These are phyloP conservation scores for Grifola frondosa DNA, from an alignment of 1,284 basidiomycete genomes.

Conservation along the genomic window DNA sequence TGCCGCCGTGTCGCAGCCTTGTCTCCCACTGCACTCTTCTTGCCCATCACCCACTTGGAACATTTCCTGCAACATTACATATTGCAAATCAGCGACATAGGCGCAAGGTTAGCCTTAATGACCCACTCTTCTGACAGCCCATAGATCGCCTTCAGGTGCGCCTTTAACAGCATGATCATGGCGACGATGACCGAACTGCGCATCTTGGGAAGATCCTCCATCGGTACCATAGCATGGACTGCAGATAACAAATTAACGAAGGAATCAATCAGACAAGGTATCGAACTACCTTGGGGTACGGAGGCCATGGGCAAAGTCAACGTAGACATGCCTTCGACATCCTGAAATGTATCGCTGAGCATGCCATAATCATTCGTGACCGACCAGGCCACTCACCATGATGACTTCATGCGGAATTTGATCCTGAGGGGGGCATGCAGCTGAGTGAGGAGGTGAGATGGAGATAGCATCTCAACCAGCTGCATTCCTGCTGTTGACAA, in stretches of 20 bases:
- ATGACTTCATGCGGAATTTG: no score
- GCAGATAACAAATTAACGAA: no score
- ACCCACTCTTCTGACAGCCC: constrained; percentile 84
- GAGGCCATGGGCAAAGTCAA: no score
- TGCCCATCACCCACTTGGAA: constrained; percentile 77
- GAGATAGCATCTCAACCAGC: constrained; percentile 66
- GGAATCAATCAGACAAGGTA: no score
- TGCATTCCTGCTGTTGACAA: constrained; percentile 87
- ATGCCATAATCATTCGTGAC: no score
- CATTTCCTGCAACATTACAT: constrained; percentile 66
- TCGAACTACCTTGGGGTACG: no score
- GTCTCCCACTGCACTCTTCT: constrained; percentile 85
- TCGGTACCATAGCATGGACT: no score
- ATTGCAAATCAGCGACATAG: neutral
- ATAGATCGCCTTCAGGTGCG: constrained; percentile 80
- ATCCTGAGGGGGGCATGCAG: constrained; percentile 51
- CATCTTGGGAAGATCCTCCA: constrained; percentile 47
- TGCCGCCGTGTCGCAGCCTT: constrained; percentile 68
- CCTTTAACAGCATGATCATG: constrained; percentile 82
- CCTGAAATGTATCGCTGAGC: no score
- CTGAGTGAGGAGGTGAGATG: constrained; percentile 65
- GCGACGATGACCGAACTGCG: constrained; percentile 73
- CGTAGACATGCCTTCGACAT: no score
- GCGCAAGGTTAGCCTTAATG: no score
- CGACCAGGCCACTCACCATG: no score